phyloP scores from a whole-genome alignment of 352 stramenopile species.

The Peronospora tabacina region DNA sequence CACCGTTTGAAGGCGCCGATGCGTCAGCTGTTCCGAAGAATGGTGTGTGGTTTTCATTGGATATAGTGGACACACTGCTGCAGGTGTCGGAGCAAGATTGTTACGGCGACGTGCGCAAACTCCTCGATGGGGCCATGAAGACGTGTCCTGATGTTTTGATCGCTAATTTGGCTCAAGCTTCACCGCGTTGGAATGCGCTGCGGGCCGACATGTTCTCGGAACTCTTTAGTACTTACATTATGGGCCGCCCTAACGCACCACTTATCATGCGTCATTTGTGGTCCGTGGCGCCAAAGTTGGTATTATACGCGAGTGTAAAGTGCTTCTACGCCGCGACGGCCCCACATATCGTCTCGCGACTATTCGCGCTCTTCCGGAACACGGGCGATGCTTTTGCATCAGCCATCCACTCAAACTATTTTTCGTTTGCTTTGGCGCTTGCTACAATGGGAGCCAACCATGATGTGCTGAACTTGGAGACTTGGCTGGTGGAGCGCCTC shows the following conservation, averaged over 20 bases:
- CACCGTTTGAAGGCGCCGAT: constrained; percentile 81
- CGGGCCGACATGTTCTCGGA: constrained; percentile 85
- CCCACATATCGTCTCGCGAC: constrained; percentile 68
- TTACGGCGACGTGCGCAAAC: constrained; percentile 73
- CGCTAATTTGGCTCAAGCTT: constrained; percentile 71
- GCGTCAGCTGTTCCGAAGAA: constrained; percentile 79
- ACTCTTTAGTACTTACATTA: constrained; percentile 81
- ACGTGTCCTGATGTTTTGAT: constrained; percentile 81
- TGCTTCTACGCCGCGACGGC: constrained; percentile 78
- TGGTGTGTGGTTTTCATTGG: constrained; percentile 81
- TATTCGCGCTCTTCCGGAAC: constrained; percentile 82
- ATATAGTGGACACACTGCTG: constrained; percentile 75
- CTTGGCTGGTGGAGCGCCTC: constrained; percentile 74
- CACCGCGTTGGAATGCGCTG: constrained; percentile 71
- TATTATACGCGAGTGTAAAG: constrained; percentile 82
- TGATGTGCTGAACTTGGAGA: constrained; percentile 76
- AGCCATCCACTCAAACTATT: constrained; percentile 85
- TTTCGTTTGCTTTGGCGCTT: constrained; percentile 76
- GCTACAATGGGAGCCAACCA: constrained; percentile 83
- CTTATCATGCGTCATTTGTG: constrained; percentile 85
- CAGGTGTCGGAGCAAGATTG: constrained; percentile 76
- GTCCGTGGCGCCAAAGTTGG: constrained; percentile 79
- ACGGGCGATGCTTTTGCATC: constrained; percentile 75
- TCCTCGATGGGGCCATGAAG: constrained; percentile 77
- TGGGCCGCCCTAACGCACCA: constrained; percentile 76